Evolutionary conservation across 1,284 basidiomycete genomes (phyloP).

Genomic region (Ustilago loliicola): DNA sequence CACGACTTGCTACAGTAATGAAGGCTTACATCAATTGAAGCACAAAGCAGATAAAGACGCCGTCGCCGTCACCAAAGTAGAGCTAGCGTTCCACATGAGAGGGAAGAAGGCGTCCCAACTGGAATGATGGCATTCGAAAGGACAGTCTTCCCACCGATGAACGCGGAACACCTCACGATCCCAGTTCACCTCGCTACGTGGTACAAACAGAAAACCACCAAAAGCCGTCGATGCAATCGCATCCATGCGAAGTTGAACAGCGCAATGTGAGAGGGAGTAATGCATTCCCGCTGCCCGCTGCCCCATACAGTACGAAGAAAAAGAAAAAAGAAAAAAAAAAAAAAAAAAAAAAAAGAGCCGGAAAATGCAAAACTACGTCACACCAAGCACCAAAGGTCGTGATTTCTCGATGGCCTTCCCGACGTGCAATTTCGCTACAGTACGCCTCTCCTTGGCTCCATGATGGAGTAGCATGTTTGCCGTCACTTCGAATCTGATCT

Average conservation of each 20-base stretch:
- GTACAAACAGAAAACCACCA: background rate
- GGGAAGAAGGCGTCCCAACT: too few relatives aligned
- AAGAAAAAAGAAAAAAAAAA: too few relatives aligned
- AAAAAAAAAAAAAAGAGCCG: background rate
- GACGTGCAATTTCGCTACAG: background rate
- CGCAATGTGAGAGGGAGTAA: background rate
- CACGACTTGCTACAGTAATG: too few relatives aligned
- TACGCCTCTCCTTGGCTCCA: too few relatives aligned
- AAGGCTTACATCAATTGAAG: too few relatives aligned
- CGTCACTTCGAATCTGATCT: too few relatives aligned
- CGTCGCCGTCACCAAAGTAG: too few relatives aligned
- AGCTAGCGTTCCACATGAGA: too few relatives aligned
- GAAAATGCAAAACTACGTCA: constrained; percentile 5
- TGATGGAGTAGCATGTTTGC: too few relatives aligned
- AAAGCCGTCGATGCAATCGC: background rate
- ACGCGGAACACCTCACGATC: background rate
- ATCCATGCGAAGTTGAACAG: background rate
- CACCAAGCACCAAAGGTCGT: too few relatives aligned
- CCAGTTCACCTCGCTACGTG: background rate
- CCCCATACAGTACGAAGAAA: background rate
- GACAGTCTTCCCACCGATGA: constrained; percentile 6
- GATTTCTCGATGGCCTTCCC: background rate
- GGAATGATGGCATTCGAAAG: too few relatives aligned
- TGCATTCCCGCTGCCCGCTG: constrained; percentile 2
- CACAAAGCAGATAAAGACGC: too few relatives aligned